phyloP scores from a whole-genome alignment of 495 filamentous ascomycete species.

The Acidiella bohemica region DNA sequence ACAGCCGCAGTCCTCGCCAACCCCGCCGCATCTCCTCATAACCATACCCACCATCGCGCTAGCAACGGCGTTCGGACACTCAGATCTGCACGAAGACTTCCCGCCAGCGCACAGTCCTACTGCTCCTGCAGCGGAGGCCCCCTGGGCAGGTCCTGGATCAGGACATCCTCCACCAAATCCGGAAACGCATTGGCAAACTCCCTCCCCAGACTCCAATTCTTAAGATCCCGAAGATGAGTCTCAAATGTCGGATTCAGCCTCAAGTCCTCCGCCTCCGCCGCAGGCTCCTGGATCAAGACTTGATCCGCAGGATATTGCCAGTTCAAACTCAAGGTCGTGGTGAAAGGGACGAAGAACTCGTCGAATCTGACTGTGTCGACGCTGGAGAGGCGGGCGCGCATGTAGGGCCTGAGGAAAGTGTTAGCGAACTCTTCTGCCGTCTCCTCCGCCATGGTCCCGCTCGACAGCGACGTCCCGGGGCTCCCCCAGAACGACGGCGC shows the following conservation, averaged over 20 bases:
- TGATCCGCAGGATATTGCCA: slow-evolving; percentile 56
- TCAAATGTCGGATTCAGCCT: slow-evolving; percentile 73
- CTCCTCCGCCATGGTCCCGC: not conserved
- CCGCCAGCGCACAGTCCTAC: too few relatives aligned
- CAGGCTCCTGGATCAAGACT: slow-evolving; percentile 31
- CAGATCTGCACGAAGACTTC: too few relatives aligned
- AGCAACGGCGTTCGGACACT: too few relatives aligned
- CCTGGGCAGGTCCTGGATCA: too few relatives aligned
- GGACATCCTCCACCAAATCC: slow-evolving; percentile 25
- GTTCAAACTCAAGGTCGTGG: slow-evolving; percentile 54
- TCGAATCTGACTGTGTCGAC: slow-evolving; percentile 39
- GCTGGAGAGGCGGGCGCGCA: slow-evolving; percentile 46
- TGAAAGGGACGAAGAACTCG: slow-evolving; percentile 67
- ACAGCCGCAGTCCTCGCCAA: too few relatives aligned
- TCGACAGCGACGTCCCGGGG: too few relatives aligned
- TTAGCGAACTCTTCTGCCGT: slow-evolving; percentile 1
- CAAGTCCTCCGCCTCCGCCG: slow-evolving; percentile 28
- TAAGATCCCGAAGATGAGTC: slow-evolving; percentile 49
- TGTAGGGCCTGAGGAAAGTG: slow-evolving; percentile 35
- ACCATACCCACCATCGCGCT: too few relatives aligned
- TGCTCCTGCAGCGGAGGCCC: too few relatives aligned
- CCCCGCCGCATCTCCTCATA: too few relatives aligned
- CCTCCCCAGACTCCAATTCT: slow-evolving; percentile 67
- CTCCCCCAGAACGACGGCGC: not conserved
- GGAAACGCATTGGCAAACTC: slow-evolving; percentile 54